Percentiles rank a stretch among this genome's conserved stretches.
Evolutionary conservation across 2,329 filamentous ascomycete genomes (phyloP).

Genomic region (Xylariaceae sp.): DNA sequence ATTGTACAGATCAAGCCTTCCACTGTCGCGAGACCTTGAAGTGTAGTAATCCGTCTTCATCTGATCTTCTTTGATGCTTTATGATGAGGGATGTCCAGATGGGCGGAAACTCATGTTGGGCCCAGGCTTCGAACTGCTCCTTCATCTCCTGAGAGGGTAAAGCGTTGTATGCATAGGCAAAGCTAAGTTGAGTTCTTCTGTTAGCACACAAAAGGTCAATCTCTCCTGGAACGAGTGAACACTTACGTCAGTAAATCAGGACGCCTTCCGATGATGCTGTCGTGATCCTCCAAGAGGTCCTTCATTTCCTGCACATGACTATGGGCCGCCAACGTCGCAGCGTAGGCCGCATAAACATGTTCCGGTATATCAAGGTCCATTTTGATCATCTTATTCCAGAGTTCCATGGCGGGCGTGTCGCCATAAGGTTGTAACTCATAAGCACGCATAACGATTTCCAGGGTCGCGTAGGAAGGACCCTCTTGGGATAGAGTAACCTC

Average conservation of each 20-base stretch:
- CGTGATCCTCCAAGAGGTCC: slow-evolving; percentile 60
- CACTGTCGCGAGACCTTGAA: slow-evolving; percentile 47
- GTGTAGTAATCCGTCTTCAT: slow-evolving; percentile 40
- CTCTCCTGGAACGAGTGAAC: not conserved
- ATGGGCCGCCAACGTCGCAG: slow-evolving; percentile 69
- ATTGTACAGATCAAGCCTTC: slow-evolving; percentile 41
- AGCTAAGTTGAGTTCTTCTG: slow-evolving; percentile 32
- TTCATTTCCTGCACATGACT: slow-evolving; percentile 64
- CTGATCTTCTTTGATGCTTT: slow-evolving; percentile 40
- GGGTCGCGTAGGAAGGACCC: slow-evolving; percentile 74
- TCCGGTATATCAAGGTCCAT: slow-evolving; percentile 76
- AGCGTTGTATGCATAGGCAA: slow-evolving; percentile 72
- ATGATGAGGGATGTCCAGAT: slow-evolving; percentile 62
- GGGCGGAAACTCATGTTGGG: slow-evolving; percentile 58
- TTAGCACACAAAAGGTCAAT: slow-evolving; percentile 10
- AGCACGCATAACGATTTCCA: slow-evolving; percentile 74
- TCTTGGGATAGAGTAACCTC: slow-evolving; percentile 79
- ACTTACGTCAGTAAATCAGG: slow-evolving; percentile 28
- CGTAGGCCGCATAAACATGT: slow-evolving; percentile 68
- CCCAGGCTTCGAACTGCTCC: slow-evolving; percentile 68
- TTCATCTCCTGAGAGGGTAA: slow-evolving; percentile 62
- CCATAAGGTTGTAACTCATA: slow-evolving; percentile 61
- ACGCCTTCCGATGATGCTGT: slow-evolving; percentile 49
- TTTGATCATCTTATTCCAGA: slow-evolving; percentile 64
- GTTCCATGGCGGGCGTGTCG: slow-evolving; percentile 54